A percentile compares a stretch with the other conserved stretches of the same genome.
phyloP scores from a whole-genome alignment of 2,329 filamentous ascomycete species.

The Aspergillus amoenus region DNA sequence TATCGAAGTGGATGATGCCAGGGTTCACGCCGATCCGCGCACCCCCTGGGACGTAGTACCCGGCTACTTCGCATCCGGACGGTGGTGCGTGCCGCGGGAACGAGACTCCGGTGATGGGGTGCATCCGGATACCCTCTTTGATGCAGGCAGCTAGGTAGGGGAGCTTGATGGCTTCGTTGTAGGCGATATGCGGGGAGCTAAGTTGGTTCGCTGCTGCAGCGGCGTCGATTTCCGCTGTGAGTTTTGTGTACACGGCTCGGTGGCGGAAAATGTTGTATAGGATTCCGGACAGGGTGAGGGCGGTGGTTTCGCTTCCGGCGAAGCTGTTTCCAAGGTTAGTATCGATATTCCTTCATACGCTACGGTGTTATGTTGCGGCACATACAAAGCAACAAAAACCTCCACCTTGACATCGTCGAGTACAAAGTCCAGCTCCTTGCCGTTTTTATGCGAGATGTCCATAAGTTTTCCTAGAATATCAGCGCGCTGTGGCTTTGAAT shows the following conservation, averaged over 20 bases:
- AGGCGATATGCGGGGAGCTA: slow-evolving; percentile 5
- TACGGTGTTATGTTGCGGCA: background rate
- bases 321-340: slow-evolving; percentile 16
- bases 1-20: background rate
- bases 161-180: slow-evolving; percentile 29
- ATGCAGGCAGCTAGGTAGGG: slow-evolving; percentile 54
- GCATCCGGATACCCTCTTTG: slow-evolving; percentile 50
- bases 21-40: background rate
- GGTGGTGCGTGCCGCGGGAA: slow-evolving; percentile 22
- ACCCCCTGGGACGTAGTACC: slow-evolving; percentile 8
- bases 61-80: slow-evolving; percentile 4
- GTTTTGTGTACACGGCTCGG: slow-evolving; percentile 22
- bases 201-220: background rate
- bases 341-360: too few species aligned
- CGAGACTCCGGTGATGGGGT: slow-evolving; percentile 26
- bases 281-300: slow-evolving; percentile 30
- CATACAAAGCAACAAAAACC: slow-evolving; percentile 30
- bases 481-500: slow-evolving; percentile 17
- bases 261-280: slow-evolving; percentile 41
- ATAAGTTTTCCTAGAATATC: slow-evolving; percentile 31
- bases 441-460: slow-evolving; percentile 28
- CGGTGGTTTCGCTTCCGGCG: slow-evolving; percentile 38
- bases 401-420: slow-evolving; percentile 30
- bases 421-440: slow-evolving; percentile 30
- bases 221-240: slow-evolving; percentile 8